Evolutionary conservation across 2,329 filamentous ascomycete species (phyloP), one percentile per base, ranked within the genome.

Genomic region (Colletotrichum lindemuthianum): DNA sequence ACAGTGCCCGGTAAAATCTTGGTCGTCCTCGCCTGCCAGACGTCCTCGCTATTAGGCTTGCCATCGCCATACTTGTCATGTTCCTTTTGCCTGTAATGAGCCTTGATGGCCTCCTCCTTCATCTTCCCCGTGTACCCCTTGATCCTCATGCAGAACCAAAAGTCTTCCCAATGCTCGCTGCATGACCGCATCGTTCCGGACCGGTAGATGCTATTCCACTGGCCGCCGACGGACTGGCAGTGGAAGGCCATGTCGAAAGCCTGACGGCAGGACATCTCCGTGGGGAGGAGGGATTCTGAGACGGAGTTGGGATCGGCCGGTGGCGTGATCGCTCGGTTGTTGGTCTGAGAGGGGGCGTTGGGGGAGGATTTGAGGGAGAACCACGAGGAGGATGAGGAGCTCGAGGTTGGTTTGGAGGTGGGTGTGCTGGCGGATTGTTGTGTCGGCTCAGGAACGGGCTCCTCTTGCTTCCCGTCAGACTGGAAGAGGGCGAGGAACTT

Each of bases 91-190:
- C 87, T 82, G 78, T 94, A 92, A 77, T 90, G 87, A 51, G 88
- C 87, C 65, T 83, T 82, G 59, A 96, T 84, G 70, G 84, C 82
- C 56, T 82, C 84, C 65, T 86, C 88, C 71, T 88, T 87, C 69
- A 88, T 80, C 47, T 83, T 78, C 32, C 86, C 84, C 0, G 83
- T 77, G 72, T 88, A 88, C 2, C 85, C 84, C 72, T 90, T 89
- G 41, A 89, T 89, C 68, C 92, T 89, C 94, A 98, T 97, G 83
- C 96, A 99, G 80, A 97, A 95, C 92, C 94, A 97, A 78, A 97
- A 98, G 77, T 97, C 92, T 66, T 90, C 86, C 93, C 95, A 97
- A 68, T 93, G 89, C 69, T 96, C 91, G 67, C 84, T 87, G 83
- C 96, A 99, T 4, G 86, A 84, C 48, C 90, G 87, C 72, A 97